These are phyloP conservation scores for Houttuynia cordata DNA, from an alignment of 164 flowering plant genomes.

Conservation along the genomic window DNA sequence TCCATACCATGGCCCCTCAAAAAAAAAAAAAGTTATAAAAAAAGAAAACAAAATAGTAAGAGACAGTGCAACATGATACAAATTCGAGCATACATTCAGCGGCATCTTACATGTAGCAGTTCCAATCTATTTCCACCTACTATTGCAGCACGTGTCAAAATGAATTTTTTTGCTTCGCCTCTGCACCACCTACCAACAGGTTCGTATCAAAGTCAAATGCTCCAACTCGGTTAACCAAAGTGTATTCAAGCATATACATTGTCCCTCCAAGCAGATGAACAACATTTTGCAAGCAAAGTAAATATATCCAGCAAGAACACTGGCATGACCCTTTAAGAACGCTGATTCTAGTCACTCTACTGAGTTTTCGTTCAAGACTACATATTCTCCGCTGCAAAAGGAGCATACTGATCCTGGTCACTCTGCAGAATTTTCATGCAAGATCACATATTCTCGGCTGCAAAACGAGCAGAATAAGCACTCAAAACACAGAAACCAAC, in stretches of 20 bases:
- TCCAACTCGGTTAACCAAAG: neutral
- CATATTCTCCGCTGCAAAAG: constrained; percentile 23
- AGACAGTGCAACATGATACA: too few relatives aligned
- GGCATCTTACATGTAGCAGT: too few relatives aligned
- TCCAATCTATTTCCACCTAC: too few relatives aligned
- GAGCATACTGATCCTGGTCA: neutral
- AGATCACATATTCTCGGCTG: constrained; percentile 33
- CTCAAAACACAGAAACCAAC: neutral
- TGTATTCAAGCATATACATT: neutral
- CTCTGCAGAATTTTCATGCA: constrained; percentile 41
- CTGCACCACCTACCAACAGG: too few relatives aligned
- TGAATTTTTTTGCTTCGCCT: too few relatives aligned
- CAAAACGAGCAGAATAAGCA: neutral
- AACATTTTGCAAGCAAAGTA: neutral
- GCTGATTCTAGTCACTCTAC: neutral
- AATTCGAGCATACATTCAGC: too few relatives aligned
- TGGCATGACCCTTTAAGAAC: neutral
- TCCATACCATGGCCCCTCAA: too few relatives aligned
- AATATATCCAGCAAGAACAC: neutral
- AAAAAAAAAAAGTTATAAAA: too few relatives aligned
- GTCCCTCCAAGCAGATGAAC: neutral
- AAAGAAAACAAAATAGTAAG: too few relatives aligned
- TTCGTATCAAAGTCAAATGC: too few relatives aligned
- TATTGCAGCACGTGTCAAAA: too few relatives aligned
- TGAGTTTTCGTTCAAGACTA: constrained; percentile 43